Evolutionary conservation across 2,329 filamentous ascomycete genomes (phyloP).

Genomic region (Neonectria coccinea): DNA sequence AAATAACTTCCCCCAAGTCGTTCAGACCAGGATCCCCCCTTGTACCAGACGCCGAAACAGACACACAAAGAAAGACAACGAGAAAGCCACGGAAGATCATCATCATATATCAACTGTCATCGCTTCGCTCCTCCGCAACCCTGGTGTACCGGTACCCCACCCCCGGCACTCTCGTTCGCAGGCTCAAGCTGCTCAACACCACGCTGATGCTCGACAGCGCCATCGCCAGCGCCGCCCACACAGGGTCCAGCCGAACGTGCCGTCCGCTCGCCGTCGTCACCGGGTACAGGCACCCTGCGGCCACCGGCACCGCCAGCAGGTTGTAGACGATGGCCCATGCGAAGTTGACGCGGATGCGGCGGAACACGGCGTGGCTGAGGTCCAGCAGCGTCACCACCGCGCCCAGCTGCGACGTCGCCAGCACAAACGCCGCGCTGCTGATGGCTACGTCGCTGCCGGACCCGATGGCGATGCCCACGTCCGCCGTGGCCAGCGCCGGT

Average conservation of each 20-base stretch:
- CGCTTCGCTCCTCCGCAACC: constrained; percentile 25
- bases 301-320: constrained; percentile 79
- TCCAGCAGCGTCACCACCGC: constrained; percentile 79
- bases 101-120: neutral
- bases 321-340: constrained; percentile 89
- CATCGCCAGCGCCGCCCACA: constrained; percentile 94
- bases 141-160: constrained; percentile 56
- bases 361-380: constrained; percentile 78
- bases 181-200: constrained; percentile 80
- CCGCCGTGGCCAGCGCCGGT: constrained; percentile 81
- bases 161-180: constrained; percentile 65
- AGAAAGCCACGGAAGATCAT: neutral
- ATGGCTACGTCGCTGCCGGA: constrained; percentile 88
- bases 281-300: constrained; percentile 81
- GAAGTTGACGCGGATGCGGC: constrained; percentile 86
- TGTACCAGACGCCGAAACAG: no score
- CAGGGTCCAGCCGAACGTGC: constrained; percentile 77
- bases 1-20: neutral
- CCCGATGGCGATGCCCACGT: constrained; percentile 87
- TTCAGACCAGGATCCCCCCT: no score
- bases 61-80: neutral
- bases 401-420: constrained; percentile 77
- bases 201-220: constrained; percentile 92
- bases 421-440: constrained; percentile 83
- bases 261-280: constrained; percentile 58